Percentiles rank a stretch among this genome's conserved stretches.
Evolutionary conservation across 169 alveolate species (phyloP).

Genomic region (Plasmodium cynomolgi): DNA sequence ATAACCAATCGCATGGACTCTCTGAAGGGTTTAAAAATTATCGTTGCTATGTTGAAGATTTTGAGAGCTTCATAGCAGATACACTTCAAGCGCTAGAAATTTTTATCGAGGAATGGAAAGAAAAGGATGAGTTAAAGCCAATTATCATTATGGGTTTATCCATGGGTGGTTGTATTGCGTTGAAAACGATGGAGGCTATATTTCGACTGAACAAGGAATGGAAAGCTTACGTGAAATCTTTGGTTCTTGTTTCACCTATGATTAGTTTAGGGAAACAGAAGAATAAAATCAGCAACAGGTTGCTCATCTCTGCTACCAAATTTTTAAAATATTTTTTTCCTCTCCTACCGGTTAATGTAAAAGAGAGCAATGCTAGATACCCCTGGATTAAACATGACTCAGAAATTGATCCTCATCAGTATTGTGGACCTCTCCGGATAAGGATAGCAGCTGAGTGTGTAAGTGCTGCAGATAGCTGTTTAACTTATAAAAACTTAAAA

Average conservation of each 20-base stretch:
- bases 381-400: slow-evolving; percentile 53
- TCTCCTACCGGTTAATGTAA: slow-evolving; percentile 44
- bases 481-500: slow-evolving; percentile 7
- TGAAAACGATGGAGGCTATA: slow-evolving; percentile 34
- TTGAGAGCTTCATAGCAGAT: slow-evolving; percentile 76
- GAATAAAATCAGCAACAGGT: slow-evolving; percentile 26
- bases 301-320: slow-evolving; percentile 33
- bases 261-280: slow-evolving; percentile 64
- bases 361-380: slow-evolving; percentile 34
- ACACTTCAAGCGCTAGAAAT: slow-evolving; percentile 79
- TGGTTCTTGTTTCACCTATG: slow-evolving; percentile 48
- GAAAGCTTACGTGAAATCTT: slow-evolving; percentile 31
- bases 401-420: slow-evolving; percentile 40
- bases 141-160: slow-evolving; percentile 60
- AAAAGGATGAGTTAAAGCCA: slow-evolving; percentile 45
- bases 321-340: slow-evolving; percentile 42
- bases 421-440: slow-evolving; percentile 35
- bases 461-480: slow-evolving; percentile 57
- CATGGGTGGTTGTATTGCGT: slow-evolving; percentile 70
- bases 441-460: slow-evolving; percentile 41
- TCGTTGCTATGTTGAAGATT: slow-evolving; percentile 72
- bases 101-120: slow-evolving; percentile 67
- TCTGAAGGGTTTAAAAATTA: slow-evolving; percentile 77
- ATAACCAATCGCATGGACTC: slow-evolving; percentile 82
- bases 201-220: slow-evolving; percentile 44